Evolutionary conservation across 805 yeast species (phyloP), one percentile per base, ranked within the genome.

Genomic region (Schizosaccharomyces cryophilus): DNA sequence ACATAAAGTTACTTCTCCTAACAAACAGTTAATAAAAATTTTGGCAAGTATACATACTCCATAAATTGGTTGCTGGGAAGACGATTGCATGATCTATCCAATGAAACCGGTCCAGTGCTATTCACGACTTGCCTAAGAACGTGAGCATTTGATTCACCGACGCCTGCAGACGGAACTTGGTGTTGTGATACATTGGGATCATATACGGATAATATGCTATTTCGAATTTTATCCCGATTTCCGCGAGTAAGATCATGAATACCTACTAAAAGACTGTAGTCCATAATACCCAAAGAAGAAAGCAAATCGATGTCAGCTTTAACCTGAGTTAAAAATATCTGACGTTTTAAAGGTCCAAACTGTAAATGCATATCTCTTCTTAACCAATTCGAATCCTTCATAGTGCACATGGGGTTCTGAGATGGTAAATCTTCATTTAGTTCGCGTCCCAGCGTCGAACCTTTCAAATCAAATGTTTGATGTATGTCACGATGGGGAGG

Each of bases 401-500:
- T 89, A 87, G 15, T 76, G 63, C 62, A 62, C 66, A 64, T 68
- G 65, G 61, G 11, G 67, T 70, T 61, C 65, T 68, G 7, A 40
- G 62, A 58, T 38, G 65, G 64, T 59, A 62, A 64, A 54, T 63
- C 42, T 24, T 62, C 64, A 45, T 64, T 63, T 35, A 65, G 65
- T 24, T 69, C 71, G 84, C 87, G 64, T 71, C 96, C 96, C 75
- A 85, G 77, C 0, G 94, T 80, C 0, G 96, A 87, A 0, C 99
- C 99, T 69, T 93, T 93, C 69, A 93, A 77, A 69, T 93, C 99
- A 71, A 80, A 93, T 54, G 88, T 85, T 54, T 78, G 73, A 69
- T 88, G 95, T 61, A 90, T 82, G 64, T 85, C 93, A 59, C 88
- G 76, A 67, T 86, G 87, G 5, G 96, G 95, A 0, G 99, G 97